Base-by-base conservation (phyloP, 2,329 filamentous ascomycete genomes). In the Neonectria punicea region DNA sequence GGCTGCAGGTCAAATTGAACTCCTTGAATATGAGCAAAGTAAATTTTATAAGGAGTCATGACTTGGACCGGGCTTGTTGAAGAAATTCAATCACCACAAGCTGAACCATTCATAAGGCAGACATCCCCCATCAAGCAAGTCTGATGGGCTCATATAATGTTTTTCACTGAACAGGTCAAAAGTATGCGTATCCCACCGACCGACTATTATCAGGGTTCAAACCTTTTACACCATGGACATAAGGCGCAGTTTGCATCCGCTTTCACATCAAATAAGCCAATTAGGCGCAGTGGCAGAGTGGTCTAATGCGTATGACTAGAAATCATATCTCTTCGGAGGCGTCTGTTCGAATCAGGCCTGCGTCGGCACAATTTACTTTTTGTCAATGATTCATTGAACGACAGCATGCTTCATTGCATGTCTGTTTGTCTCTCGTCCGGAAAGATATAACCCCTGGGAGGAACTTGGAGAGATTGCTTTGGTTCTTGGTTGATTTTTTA, bases 221-320 rank as follows among this genome's bases (percentile, higher is more conserved):
- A 3, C 4, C 10, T 34, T 34, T 1, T 13, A 13, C 10, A 13
- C 1, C 4, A 34, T 11, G 11, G 10, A 13, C 3, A 34, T 34
- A 34, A 13, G 1, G 1, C 1, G 10, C 32, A 34, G 32, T 34
- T 34, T 34, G 32, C 11, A 4, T 2, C 1, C 4, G 10, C 9
- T 11, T 11, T 34, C 32, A 3, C 32, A 34, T 11, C 32, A 34
- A 34, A 34, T 34, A 47, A 69, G 67, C 66, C 53, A 65, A 1
- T 14, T 50, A 70, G 70, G 70, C 70, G 65, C 66, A 63, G 70
- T 73, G 70, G 70, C 70, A 73, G 70, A 73, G 70, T 73, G 70
- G 70, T 73, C 70, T 73, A 73, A 73, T 73, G 70, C 70, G 70
- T 69, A 69, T 73, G 70, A 73, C 70, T 73, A 73, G 70, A 73